phyloP scores from a whole-genome alignment of 2,329 filamentous ascomycete genomes.

The Fusarium brevicatenulatum region DNA sequence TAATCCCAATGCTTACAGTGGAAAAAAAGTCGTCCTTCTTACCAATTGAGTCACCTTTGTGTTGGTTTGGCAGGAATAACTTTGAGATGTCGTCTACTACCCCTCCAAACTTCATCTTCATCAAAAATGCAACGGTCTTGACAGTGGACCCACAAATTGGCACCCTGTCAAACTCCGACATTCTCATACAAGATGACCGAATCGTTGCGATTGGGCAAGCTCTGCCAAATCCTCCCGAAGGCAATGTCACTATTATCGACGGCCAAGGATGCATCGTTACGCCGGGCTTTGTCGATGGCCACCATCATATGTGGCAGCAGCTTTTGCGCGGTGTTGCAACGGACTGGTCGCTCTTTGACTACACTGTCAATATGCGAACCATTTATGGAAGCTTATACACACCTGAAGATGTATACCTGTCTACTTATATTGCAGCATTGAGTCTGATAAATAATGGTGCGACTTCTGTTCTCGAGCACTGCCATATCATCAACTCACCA shows the following conservation, averaged over 20 bases:
- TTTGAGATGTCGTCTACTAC: background rate
- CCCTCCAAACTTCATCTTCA: background rate
- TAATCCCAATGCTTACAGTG: accelerated
- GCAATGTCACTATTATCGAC: background rate
- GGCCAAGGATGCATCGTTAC: background rate
- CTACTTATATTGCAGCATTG: background rate
- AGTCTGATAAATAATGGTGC: background rate
- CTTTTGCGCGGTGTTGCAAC: background rate
- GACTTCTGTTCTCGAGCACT: background rate
- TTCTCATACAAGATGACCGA: background rate
- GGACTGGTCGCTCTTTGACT: background rate
- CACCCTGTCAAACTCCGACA: background rate
- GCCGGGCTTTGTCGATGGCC: background rate
- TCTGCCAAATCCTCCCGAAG: background rate
- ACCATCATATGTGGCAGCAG: background rate
- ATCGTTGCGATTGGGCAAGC: background rate
- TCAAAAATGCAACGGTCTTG: background rate
- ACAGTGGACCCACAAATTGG: background rate
- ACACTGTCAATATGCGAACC: background rate
- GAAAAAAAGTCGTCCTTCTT: accelerated
- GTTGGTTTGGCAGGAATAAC: background rate
- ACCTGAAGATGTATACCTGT: background rate
- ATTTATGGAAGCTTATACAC: background rate
- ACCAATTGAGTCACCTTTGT: too few relatives aligned
- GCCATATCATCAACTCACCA: background rate